phyloP scores from a whole-genome alignment of 305 asterid genomes.

The Stenogyne calaminthoides region DNA sequence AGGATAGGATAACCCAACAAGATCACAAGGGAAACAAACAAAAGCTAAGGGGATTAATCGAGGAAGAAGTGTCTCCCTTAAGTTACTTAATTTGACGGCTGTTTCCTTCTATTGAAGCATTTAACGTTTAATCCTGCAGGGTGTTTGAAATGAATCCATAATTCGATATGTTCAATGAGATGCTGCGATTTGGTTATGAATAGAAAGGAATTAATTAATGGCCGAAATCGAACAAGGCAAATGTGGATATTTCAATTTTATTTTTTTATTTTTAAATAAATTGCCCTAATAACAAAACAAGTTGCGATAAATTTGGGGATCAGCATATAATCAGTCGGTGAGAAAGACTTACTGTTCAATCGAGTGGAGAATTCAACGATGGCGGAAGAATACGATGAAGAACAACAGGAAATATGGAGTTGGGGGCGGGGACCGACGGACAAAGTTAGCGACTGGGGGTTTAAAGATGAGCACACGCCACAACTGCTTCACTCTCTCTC shows the following conservation, averaged over 20 bases:
- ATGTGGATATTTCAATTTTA: neutral
- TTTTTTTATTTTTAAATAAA: neutral
- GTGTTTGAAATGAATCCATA: neutral
- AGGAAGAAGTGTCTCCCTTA: slow-evolving; percentile 27
- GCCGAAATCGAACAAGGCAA: neutral
- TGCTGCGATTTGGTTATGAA: neutral
- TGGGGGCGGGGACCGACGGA: slow-evolving; percentile 99
- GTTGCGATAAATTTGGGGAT: too few species aligned
- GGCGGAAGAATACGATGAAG: slow-evolving; percentile 24
- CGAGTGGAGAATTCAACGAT: slow-evolving; percentile 8
- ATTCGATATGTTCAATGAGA: slow-evolving; percentile 23
- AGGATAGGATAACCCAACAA: slow-evolving; percentile 21
- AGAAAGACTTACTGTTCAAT: neutral
- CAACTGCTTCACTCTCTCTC: slow-evolving; percentile 63
- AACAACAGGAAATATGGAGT: slow-evolving; percentile 65
- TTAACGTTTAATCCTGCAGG: neutral
- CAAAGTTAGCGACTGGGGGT: slow-evolving; percentile 73
- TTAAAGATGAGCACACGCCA: slow-evolving; percentile 68
- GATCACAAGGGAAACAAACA: slow-evolving; percentile 34
- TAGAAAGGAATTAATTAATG: neutral
- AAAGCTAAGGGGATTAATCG: slow-evolving; percentile 38
- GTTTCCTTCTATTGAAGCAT: neutral
- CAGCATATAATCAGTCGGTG: neutral
- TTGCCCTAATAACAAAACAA: neutral
- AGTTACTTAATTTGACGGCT: slow-evolving; percentile 17